Base-by-base conservation (phyloP, 768 basidiomycete genomes). In the Psilocybe cubensis region DNA sequence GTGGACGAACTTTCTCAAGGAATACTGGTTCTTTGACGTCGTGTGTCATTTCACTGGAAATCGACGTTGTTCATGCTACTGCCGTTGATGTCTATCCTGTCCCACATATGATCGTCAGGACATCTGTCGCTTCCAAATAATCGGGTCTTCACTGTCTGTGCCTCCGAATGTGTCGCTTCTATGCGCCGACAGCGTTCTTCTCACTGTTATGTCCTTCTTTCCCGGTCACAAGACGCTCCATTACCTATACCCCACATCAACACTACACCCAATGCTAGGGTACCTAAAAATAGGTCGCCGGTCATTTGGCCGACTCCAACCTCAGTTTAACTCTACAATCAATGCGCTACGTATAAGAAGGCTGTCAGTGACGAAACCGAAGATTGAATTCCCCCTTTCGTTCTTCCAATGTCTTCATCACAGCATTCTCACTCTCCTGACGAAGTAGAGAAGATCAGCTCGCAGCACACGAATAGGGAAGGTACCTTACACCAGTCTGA, bases 1-100 rank as follows among this genome's bases (percentile, higher is more conserved):
- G 54, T 84, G 50, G 81, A 85, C 52, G 79, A 81, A 42, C 62
- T 70, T 45, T 79, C 80, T 12, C 74, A 69, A 58, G 79, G 79
- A n/a, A 68, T 85, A 27, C 52, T 81, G 65, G 65, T 83, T 43
- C 77, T 68, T 11, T 79, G 66, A 68, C 47, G 38, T 18, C 12
- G 17, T n/a, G 17, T 5, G 17, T n/a, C 25, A 6, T 28, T 25
- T 11, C 23, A 25, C 21, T 3, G 23, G 21, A 17, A 27, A 8
- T 17, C 45, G 23, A 17, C 23, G n/a, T 29, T 7, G 3, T 12
- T 27, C 25, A 14, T 3, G 3, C 45, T 27, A 17, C 23, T 48
- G 28, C 23, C 28, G 6, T 27, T 17, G 23, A n/a, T 46, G 45
- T 28, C 46, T 17, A 11, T 24, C 28, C 23, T 31, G 25, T 31